Percentiles rank a stretch among this genome's conserved stretches.
Conservation (phyloP, 306 rosid species). For the Inga oerstediana region DNA sequence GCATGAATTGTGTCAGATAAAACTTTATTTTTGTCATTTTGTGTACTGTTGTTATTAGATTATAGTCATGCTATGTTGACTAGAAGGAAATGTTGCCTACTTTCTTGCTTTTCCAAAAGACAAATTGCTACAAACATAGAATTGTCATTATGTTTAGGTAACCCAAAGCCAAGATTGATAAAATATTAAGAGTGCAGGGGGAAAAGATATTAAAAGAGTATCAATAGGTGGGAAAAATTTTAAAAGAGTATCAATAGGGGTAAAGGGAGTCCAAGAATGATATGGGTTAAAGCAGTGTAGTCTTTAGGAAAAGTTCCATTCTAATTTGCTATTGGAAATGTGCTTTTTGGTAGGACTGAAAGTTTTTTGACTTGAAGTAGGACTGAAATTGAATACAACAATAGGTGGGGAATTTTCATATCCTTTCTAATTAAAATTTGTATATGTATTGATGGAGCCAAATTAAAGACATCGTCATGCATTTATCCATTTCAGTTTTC, state of each 20-base stretch:
- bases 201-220: background rate
- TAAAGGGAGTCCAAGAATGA: background rate
- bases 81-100: background rate
- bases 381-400: constrained; percentile 10
- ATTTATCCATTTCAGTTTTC: background rate
- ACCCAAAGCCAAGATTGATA: background rate
- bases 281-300: background rate
- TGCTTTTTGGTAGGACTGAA: constrained; percentile 7
- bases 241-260: background rate
- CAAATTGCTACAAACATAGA: background rate
- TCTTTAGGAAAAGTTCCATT: background rate
- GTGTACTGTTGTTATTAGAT: background rate
- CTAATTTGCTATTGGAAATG: background rate
- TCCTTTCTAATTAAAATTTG: background rate
- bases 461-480: background rate
- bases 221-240: background rate
- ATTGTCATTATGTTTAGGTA: background rate
- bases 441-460: constrained; percentile 13
- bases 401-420: background rate
- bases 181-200: background rate
- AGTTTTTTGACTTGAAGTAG: background rate
- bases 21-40: background rate
- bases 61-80: background rate
- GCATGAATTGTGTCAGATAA: background rate
- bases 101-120: background rate